phyloP scores from a whole-genome alignment of 2,329 filamentous ascomycete genomes.

The Nigrospora osmanthi region DNA sequence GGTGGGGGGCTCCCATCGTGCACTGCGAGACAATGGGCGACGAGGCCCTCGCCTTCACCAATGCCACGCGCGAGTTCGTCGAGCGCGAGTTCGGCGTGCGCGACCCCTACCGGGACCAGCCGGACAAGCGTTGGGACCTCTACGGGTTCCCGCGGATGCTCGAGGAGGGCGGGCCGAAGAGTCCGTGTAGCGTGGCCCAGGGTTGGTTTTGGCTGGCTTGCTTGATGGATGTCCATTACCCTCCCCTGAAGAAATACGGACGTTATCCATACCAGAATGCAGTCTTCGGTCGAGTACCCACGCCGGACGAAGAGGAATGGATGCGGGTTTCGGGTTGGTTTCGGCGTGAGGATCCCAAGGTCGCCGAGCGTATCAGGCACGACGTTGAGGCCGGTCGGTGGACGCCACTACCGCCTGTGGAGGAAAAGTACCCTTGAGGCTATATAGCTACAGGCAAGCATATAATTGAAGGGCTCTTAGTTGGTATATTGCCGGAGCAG shows the following conservation, averaged over 20 bases:
- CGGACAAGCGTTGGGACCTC: slow-evolving; percentile 9
- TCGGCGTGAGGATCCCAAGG: slow-evolving; percentile 5
- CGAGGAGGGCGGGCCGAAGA: slow-evolving; percentile 7
- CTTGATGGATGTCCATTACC: slow-evolving; percentile 18
- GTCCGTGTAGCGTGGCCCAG: slow-evolving; percentile 8
- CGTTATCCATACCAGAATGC: slow-evolving; percentile 20
- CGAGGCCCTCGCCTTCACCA: slow-evolving; percentile 8
- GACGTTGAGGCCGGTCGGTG: slow-evolving; percentile 9
- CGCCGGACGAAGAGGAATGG: slow-evolving; percentile 16
- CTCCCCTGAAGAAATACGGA: slow-evolving; percentile 16
- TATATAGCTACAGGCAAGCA: no score
- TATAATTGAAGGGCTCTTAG: no score
- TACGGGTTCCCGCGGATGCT: slow-evolving; percentile 14
- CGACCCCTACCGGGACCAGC: slow-evolving; percentile 11
- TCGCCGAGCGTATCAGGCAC: slow-evolving; percentile 5
- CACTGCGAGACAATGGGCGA: slow-evolving; percentile 12
- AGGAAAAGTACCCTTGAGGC: no score
- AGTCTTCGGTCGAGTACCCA: slow-evolving; percentile 11
- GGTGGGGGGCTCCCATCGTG: slow-evolving; percentile 15
- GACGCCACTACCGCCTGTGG: slow-evolving; percentile 16
- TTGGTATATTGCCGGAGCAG: no score
- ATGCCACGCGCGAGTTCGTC: slow-evolving; percentile 12
- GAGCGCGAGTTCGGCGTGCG: slow-evolving; percentile 9
- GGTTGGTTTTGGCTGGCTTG: slow-evolving; percentile 15
- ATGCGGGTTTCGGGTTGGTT: slow-evolving; percentile 9